Conservation (phyloP, 805 yeast species). For the Ogataea minuta region DNA sequence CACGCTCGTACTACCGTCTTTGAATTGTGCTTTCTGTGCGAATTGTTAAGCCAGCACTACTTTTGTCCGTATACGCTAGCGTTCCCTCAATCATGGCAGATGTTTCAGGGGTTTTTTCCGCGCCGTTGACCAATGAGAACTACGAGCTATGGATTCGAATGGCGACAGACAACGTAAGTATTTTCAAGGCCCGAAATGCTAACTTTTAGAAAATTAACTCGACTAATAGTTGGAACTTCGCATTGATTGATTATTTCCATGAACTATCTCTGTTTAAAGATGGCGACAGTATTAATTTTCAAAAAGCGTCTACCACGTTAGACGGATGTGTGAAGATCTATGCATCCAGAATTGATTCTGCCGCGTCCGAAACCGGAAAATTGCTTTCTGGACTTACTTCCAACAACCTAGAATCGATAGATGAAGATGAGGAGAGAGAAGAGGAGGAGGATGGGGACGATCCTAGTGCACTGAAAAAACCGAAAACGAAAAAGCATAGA, state of each 20-base stretch:
- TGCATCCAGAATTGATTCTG: slow-evolving; percentile 87
- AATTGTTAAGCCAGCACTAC: no score
- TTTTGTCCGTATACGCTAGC: no score
- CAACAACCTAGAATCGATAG: slow-evolving; percentile 25
- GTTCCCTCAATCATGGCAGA: slow-evolving; percentile 13
- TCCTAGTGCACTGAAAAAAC: slow-evolving; percentile 13
- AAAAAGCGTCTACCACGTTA: slow-evolving; percentile 83
- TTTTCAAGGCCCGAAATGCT: slow-evolving; percentile 1
- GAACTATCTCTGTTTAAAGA: slow-evolving; percentile 74
- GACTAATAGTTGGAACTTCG: slow-evolving; percentile 86
- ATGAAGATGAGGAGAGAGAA: slow-evolving; percentile 23
- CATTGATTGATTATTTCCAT: slow-evolving; percentile 86
- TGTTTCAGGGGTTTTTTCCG: slow-evolving; percentile 18
- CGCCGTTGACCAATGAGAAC: slow-evolving; percentile 38
- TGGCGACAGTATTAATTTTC: slow-evolving; percentile 81
- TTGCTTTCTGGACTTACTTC: slow-evolving; percentile 50
- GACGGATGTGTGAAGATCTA: slow-evolving; percentile 96
- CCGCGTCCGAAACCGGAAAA: slow-evolving; percentile 85
- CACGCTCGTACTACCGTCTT: no score
- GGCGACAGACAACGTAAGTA: slow-evolving; percentile 62
- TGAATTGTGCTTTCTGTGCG: no score
- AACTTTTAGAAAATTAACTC: slow-evolving; percentile 61
- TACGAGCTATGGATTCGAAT: slow-evolving; percentile 81
- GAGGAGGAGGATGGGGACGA: slow-evolving; percentile 26
- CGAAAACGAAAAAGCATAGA: slow-evolving; percentile 20